Conservation (phyloP, 2,329 filamentous ascomycete genomes). For the Didymella arachidicola region DNA sequence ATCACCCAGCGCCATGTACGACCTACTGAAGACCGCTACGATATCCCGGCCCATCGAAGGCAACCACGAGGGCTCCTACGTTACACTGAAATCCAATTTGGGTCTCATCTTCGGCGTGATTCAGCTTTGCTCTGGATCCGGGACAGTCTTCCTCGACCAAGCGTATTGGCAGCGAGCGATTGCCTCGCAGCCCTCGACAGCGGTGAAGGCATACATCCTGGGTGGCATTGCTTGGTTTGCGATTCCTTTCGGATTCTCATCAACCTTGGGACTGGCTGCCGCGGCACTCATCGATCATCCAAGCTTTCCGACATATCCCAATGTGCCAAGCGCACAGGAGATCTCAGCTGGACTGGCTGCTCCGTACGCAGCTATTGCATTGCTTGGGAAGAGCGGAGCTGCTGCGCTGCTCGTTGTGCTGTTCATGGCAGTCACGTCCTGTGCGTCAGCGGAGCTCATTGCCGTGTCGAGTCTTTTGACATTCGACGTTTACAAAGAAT, state of each 20-base stretch:
- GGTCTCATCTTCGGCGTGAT: slow-evolving; percentile 57
- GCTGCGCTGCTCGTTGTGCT: slow-evolving; percentile 41
- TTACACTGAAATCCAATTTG: slow-evolving; percentile 53
- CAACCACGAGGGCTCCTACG: slow-evolving; percentile 53
- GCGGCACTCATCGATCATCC: slow-evolving; percentile 55
- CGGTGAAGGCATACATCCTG: slow-evolving; percentile 46
- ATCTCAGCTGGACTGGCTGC: slow-evolving; percentile 42
- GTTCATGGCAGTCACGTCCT: slow-evolving; percentile 49
- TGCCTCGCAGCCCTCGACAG: slow-evolving; percentile 40
- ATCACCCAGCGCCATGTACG: slow-evolving; percentile 51
- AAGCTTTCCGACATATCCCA: slow-evolving; percentile 55
- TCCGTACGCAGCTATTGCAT: slow-evolving; percentile 40
- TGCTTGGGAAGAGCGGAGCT: slow-evolving; percentile 43
- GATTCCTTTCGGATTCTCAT: slow-evolving; percentile 52
- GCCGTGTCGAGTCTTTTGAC: slow-evolving; percentile 52
- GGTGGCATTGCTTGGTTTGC: slow-evolving; percentile 59
- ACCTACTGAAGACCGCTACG: slow-evolving; percentile 51
- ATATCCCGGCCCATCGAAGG: slow-evolving; percentile 48
- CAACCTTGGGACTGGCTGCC: slow-evolving; percentile 56
- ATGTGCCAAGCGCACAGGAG: slow-evolving; percentile 34
- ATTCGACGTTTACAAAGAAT: slow-evolving; percentile 56
- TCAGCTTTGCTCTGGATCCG: slow-evolving; percentile 50
- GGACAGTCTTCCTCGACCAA: slow-evolving; percentile 54
- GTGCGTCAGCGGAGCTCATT: slow-evolving; percentile 52
- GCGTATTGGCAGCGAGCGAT: slow-evolving; percentile 58